These are phyloP conservation scores for Atkinsonella hypoxylon DNA, from an alignment of 2,329 filamentous ascomycete genomes.

Conservation along the genomic window DNA sequence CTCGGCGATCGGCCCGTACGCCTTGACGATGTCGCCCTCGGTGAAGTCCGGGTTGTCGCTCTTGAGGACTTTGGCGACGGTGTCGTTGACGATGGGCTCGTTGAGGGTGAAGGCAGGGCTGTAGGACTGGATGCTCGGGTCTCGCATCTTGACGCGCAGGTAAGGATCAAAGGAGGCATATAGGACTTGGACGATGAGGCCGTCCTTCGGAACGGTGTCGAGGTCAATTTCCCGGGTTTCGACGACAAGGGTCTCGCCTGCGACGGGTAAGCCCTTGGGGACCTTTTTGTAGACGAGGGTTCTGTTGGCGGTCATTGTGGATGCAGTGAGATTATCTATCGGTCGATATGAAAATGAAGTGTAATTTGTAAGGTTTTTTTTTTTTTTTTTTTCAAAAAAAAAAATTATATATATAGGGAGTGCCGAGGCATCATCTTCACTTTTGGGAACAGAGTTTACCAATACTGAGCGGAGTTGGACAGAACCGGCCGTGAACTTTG, in stretches of 20 bases:
- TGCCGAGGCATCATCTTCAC: too few species aligned
- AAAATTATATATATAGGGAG: too few species aligned
- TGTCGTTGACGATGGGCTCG: constrained; percentile 51
- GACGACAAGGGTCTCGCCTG: constrained; percentile 57
- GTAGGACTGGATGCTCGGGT: constrained; percentile 50
- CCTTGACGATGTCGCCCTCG: constrained; percentile 54
- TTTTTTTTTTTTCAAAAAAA: not conserved
- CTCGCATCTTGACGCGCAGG: constrained; percentile 68
- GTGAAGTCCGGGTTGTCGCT: constrained; percentile 51
- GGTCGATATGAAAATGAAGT: too few species aligned
- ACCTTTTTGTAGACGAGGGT: constrained; percentile 60
- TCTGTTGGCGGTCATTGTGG: constrained; percentile 50
- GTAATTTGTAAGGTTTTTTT: not conserved
- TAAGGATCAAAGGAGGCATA: constrained; percentile 78
- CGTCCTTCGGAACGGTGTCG: constrained; percentile 43
- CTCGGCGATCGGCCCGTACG: constrained; percentile 50
- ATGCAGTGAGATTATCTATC: too few species aligned
- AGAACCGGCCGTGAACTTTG: too few species aligned
- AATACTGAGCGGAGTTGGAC: too few species aligned
- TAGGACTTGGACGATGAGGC: constrained; percentile 59
- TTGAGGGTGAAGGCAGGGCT: constrained; percentile 38
- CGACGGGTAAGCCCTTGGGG: constrained; percentile 53
- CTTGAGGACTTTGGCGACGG: constrained; percentile 58
- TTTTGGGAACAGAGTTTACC: too few species aligned
- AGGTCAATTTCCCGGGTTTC: constrained; percentile 58